Base-by-base conservation (phyloP, 108 stramenopile species). In the Parmales sp. region DNA sequence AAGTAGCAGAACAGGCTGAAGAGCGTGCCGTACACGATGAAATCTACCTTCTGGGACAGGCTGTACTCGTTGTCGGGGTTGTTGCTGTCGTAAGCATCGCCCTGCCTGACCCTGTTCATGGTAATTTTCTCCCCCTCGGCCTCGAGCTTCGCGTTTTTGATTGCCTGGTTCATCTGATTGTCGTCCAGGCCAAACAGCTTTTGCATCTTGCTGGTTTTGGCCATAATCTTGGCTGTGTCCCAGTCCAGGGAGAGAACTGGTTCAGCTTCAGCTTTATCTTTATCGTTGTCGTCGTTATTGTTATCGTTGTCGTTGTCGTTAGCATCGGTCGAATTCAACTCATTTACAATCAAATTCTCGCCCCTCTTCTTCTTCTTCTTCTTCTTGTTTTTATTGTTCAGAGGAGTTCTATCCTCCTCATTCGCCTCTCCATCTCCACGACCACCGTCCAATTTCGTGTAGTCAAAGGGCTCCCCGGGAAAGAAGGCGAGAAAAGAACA, bases 391-490 rank as follows among this genome's bases (percentile, higher is more conserved):
- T 50, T 50, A 8, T 43, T 43, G 8, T 16, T 16, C 41, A 8
- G 11, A 8, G 8, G 8, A 8, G 8, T 43, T 43, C 41, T 43
- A 43, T 43, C 41, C 41, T 43, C 41, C 41, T 43, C 41, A 13
- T 43, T 50, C 9, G 6, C n/a, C n/a, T 50, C 49, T 50, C 5
- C 49, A 5, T 50, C 20, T 50, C 54, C 54, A 28, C 28, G 29
- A 4, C 54, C 54, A 29, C 54, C 54, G 54, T 60, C 54, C 3
- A 60, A 6, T 20, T 34, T 34, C 2, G 54, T 60, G 20, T 60
- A 60, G 28, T 60, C 54, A 16, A 60, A 60, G 3, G 54, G 54
- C 54, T 60, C 54, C 4, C 54, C 54, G 26, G 54, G 54, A 34
- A 13, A 60, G n/a, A 34, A 18, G 4, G 0, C 36, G 31, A 60